phyloP scores from a whole-genome alignment of 2,329 filamentous ascomycete species.

The Geosmithia flava region DNA sequence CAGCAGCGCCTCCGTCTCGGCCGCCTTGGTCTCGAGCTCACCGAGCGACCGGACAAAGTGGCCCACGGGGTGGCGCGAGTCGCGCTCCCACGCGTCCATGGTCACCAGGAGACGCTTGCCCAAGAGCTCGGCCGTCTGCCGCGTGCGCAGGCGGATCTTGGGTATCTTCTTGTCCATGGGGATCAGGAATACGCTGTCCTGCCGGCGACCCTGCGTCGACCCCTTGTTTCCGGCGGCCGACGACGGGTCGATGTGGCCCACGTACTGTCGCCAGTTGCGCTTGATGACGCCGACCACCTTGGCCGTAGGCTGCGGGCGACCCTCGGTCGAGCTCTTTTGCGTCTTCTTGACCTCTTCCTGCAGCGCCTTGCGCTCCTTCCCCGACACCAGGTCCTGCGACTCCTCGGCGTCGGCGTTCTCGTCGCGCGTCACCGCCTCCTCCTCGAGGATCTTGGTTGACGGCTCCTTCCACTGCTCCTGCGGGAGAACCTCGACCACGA shows the following conservation, averaged over 20 bases:
- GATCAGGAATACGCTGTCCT: constrained; percentile 87
- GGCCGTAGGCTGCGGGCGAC: constrained; percentile 77
- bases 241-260: constrained; percentile 84
- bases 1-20: constrained; percentile 81
- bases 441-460: constrained; percentile 90
- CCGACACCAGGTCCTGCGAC: constrained; percentile 65
- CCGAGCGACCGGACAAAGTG: constrained; percentile 91
- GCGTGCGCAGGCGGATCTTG: constrained; percentile 85
- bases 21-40: constrained; percentile 91
- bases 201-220: constrained; percentile 64
- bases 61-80: constrained; percentile 82
- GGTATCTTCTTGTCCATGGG: constrained; percentile 98
- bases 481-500: constrained; percentile 85
- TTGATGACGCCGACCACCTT: constrained; percentile 87
- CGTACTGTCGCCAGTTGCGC: constrained; percentile 95
- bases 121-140: constrained; percentile 77
- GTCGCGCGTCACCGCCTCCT: constrained; percentile 81
- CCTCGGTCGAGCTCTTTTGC: constrained; percentile 65
- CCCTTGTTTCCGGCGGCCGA: constrained; percentile 54
- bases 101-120: constrained; percentile 88
- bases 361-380: constrained; percentile 73
- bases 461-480: constrained; percentile 96
- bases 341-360: constrained; percentile 85
- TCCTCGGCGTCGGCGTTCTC: constrained; percentile 80
- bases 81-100: constrained; percentile 90